Conservation (phyloP, 257 asterid genomes). For the Solanum habrochaites region DNA sequence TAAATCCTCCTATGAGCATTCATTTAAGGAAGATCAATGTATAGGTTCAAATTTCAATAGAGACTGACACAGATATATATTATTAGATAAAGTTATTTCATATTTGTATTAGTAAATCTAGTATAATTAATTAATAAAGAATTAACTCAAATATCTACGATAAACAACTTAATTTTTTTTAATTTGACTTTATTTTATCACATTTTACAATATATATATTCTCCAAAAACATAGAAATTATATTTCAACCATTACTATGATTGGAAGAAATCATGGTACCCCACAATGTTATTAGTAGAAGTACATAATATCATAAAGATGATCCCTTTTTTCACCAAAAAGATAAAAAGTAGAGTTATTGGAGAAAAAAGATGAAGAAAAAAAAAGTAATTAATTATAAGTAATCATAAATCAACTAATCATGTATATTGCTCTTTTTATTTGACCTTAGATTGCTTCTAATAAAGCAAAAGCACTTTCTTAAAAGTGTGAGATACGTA, state of each 20-base stretch:
- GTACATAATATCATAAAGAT: not conserved
- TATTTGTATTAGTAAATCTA: rapidly evolving
- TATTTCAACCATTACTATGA: not conserved
- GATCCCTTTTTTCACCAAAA: not conserved
- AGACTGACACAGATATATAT: too few species aligned
- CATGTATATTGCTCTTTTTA: not conserved
- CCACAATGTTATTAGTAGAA: not conserved
- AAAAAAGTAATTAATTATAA: not conserved
- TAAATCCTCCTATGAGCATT: not conserved
- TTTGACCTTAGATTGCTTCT: not conserved
- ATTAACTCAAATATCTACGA: not conserved
- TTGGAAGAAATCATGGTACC: not conserved
- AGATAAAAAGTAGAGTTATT: not conserved
- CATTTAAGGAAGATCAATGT: not conserved
- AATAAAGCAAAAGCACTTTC: not conserved
- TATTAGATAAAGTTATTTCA: not conserved
- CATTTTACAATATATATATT: not conserved
- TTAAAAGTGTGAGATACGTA: not conserved
- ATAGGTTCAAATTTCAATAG: not conserved
- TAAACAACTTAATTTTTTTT: not conserved
- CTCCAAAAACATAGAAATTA: not conserved
- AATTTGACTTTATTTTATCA: not conserved
- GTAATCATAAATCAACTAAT: not conserved
- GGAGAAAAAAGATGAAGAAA: not conserved
- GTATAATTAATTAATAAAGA: not conserved